Percentiles rank a stretch among this genome's conserved stretches.
Evolutionary conservation across 1,284 basidiomycete genomes (phyloP).

Genomic region (Termitomyces sp.): DNA sequence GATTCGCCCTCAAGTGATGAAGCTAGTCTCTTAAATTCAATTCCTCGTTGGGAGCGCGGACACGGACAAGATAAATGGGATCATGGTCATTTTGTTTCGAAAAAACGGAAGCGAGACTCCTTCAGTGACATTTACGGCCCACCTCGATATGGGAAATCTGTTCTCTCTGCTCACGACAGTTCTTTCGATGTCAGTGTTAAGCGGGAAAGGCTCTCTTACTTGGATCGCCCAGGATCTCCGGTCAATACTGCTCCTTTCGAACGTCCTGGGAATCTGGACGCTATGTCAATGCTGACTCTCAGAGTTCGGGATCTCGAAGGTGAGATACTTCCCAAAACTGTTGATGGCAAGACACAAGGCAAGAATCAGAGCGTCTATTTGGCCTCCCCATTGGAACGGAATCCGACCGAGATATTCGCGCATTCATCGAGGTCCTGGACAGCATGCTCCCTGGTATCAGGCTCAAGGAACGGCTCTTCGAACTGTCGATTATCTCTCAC

Average conservation of each 20-base stretch:
- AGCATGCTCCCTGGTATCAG: conserved; percentile 41
- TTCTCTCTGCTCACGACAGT: conserved; percentile 36
- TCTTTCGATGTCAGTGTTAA: conserved; percentile 43
- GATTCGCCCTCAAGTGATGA: conserved; percentile 15
- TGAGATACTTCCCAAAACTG: conserved; percentile 8
- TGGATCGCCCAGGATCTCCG: conserved; percentile 16
- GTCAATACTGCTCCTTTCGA: background rate
- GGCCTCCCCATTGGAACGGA: conserved; percentile 40
- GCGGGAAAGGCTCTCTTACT: conserved; percentile 34
- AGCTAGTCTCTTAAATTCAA: conserved; percentile 11
- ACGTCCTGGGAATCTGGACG: background rate
- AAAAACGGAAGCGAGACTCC: conserved; percentile 27
- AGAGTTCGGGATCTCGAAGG: conserved; percentile 27
- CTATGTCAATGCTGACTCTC: conserved; percentile 16
- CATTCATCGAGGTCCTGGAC: conserved; percentile 36
- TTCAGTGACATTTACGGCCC: conserved; percentile 41
- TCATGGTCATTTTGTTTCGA: background rate
- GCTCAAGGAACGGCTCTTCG: conserved; percentile 37
- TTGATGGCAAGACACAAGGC: conserved; percentile 10
- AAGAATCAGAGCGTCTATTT: conserved; percentile 32
- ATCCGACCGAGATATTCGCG: conserved; percentile 33
- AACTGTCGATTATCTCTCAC: conserved; percentile 30
- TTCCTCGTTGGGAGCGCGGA: conserved; percentile 21
- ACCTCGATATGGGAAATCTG: conserved; percentile 35
- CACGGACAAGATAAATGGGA: conserved; percentile 12